These are phyloP conservation scores for Clarireedia hainanense DNA, from an alignment of 2,329 filamentous ascomycete species.

Conservation along the genomic window DNA sequence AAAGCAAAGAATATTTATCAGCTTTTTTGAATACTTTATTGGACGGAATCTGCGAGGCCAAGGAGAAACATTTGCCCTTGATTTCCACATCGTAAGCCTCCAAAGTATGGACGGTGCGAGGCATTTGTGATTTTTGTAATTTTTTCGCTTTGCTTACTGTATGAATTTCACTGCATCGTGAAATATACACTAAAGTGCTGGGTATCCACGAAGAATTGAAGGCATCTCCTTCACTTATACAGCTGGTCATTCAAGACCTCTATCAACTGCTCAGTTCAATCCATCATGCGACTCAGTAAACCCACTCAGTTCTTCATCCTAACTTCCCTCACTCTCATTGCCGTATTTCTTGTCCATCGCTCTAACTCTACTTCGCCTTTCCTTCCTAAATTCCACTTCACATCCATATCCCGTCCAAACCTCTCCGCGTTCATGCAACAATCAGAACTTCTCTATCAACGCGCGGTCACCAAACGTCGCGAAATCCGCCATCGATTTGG, in stretches of 20 bases:
- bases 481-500: not conserved
- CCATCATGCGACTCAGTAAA: conserved; percentile 2
- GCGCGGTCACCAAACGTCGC: not conserved
- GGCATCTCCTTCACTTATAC: too few species aligned
- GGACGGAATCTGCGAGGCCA: not conserved
- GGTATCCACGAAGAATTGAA: too few species aligned
- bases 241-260: not conserved
- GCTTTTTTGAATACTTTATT: not conserved
- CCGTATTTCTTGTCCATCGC: not conserved
- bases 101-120: not conserved
- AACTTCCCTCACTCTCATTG: not conserved
- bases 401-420: conserved; percentile 5
- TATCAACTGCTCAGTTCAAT: not conserved
- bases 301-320: not conserved
- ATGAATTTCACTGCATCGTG: not conserved
- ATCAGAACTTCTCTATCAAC: not conserved
- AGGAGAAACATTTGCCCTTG: not conserved
- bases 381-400: conserved; percentile 1
- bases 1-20: not conserved
- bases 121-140: not conserved
- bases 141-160: not conserved
- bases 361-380: not conserved
- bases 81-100: conserved; percentile 1
- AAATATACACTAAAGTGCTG: not conserved
- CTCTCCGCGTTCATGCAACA: conserved; percentile 1